phyloP scores from a whole-genome alignment of 2,329 filamentous ascomycete genomes.

The Xylaria hypoxylon region DNA sequence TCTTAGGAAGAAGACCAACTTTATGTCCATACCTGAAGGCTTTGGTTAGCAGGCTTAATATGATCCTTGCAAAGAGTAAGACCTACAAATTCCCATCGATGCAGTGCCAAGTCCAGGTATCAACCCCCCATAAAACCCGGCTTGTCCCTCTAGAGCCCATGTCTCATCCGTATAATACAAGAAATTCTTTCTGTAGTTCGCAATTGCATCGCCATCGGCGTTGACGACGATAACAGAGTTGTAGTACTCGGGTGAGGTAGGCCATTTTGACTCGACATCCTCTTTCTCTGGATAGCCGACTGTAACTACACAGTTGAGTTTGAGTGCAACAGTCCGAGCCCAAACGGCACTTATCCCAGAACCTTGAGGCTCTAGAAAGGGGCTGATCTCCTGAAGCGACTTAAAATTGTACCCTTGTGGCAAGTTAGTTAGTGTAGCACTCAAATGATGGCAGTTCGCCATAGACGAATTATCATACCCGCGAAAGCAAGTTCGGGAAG shows the following conservation, averaged over 20 bases:
- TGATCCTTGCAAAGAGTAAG: conserved; percentile 10
- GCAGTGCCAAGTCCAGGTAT: conserved; percentile 63
- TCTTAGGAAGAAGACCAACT: conserved; percentile 56
- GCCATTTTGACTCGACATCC: conserved; percentile 63
- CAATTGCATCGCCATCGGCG: conserved; percentile 68
- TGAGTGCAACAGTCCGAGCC: conserved; percentile 74
- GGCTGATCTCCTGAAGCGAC: conserved; percentile 73
- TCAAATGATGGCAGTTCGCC: not conserved
- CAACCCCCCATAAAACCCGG: conserved; percentile 61
- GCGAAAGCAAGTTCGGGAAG: conserved; percentile 82
- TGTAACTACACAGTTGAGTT: conserved; percentile 74
- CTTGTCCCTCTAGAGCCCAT: conserved; percentile 67
- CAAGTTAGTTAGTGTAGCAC: conserved; percentile 27
- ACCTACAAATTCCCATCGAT: conserved; percentile 70
- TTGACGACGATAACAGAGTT: conserved; percentile 66
- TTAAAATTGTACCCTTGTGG: conserved; percentile 79
- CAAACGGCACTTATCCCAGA: conserved; percentile 77
- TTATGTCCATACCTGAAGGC: conserved; percentile 67
- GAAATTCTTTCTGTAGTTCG: conserved; percentile 70
- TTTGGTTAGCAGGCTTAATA: conserved; percentile 34
- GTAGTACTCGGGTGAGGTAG: conserved; percentile 57
- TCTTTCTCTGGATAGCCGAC: conserved; percentile 81
- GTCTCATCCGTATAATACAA: conserved; percentile 71
- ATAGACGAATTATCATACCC: conserved; percentile 57
- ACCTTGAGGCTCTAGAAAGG: conserved; percentile 74